A percentile compares a stretch with the other conserved stretches of the same genome.
Evolutionary conservation across 306 rosid genomes (phyloP).

Genomic region (Hippophae rhamnoides): DNA sequence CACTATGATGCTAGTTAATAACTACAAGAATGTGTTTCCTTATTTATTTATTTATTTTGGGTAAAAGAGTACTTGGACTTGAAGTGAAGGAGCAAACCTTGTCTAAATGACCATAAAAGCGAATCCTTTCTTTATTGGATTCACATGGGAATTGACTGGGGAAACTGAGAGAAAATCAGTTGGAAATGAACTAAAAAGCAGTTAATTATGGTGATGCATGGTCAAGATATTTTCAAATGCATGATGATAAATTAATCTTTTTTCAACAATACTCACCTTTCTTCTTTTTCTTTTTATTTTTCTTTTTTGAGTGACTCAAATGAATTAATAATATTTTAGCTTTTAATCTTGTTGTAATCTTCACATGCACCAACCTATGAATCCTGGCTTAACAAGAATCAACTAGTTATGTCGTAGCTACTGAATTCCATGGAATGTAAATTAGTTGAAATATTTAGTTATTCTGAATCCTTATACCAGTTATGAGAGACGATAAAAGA

Average conservation of each 20-base stretch:
- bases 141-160: constrained; percentile 26
- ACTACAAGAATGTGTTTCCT: neutral
- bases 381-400: no score
- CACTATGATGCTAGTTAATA: neutral
- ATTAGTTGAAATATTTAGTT: no score
- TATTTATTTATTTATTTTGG: no score
- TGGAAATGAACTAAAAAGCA: neutral
- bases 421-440: no score
- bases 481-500: no score
- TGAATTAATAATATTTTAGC: constrained; percentile 24
- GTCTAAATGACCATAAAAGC: no score
- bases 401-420: no score
- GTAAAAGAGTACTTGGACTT: no score
- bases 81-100: no score
- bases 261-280: constrained; percentile 16
- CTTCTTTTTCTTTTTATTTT: neutral
- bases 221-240: no score
- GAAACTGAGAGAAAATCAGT: neutral
- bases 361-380: neutral
- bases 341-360: constrained; percentile 26
- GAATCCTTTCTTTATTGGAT: neutral
- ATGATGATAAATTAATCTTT: neutral
- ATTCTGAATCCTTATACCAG: no score
- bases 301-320: constrained; percentile 11
- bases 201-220: no score